Evolutionary conservation across 2,329 filamentous ascomycete genomes (phyloP), one percentile per base, ranked within the genome.

Genomic region (Calonectria pseudoreteaudii): DNA sequence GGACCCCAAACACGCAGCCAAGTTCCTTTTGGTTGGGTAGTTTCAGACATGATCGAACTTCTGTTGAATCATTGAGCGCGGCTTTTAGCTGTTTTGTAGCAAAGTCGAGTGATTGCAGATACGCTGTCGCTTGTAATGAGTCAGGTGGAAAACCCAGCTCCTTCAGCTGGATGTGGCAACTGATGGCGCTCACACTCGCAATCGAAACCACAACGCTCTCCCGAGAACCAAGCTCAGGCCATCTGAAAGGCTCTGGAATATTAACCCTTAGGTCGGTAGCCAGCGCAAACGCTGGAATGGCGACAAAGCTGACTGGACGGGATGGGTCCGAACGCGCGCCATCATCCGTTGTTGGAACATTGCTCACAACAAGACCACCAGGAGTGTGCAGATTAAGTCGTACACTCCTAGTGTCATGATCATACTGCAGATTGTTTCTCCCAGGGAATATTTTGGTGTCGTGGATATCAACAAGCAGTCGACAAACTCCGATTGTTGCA

Each of bases 171-270:
- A 66, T 47, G 5, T 70, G 68, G 18, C 68, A 66, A 16, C 68
- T 70, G 10, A 65, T 36, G 6, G 68, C 68, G 11, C 68, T 65
- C 14, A 34, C 30, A 20, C 44, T 47, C 14, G 58, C 68, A 20
- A 70, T n/a, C 3, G 58, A 65, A 14, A 70, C 47, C 10, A 23
- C 23, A 3, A 70, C 68, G 13, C 47, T 70, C 20, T 58, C 9
- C 10, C 69, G 62, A 47, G 56, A 26, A 4, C 60, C 60, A 3
- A 72, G 65, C 18, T 72, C 70, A 30, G 70, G 70, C 70, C 70
- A 72, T 23, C 47, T 58, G 4, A 52, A 47, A 1, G 38, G 10
- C n/a, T 26, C 4, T 4, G 65, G 56, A 11, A 72, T 64, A 11
- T 44, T 10, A 6, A 72, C 70, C 4, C 36, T 30, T 1, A 72